Base-by-base conservation (phyloP, 2,329 filamentous ascomycete species). In the Annulohypoxylon truncatum region DNA sequence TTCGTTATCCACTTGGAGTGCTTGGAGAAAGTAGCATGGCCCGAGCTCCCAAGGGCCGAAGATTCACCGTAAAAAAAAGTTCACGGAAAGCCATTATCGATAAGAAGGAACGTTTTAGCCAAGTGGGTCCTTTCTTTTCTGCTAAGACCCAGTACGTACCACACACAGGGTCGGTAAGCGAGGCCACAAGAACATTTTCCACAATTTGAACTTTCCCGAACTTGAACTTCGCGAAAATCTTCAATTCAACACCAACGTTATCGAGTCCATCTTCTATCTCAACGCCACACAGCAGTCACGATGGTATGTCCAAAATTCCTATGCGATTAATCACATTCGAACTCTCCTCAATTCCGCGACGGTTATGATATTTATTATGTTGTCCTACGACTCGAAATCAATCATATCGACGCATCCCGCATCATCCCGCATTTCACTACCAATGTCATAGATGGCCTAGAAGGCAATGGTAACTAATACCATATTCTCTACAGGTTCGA, bases 401-500 rank as follows among this genome's bases (percentile, higher is more conserved):
- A 33, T 44, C 20, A 22, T 33, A 47, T 53, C 46, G 55, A 63
- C 22, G 48, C 35, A 15, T 54, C 33, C 3, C 42, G 20, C 35
- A 46, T 26, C 12, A 44, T 22, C 15, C 18, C 40, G 7, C 35
- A 44, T 44, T 44, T 8, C 20, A 8, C 9, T 18, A 22, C 13
- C 15, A 42, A 29, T 15, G 10, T 20, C 20, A 40, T 7, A 24
- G 18, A 6, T 47, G 18, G 24, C 1, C 13, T n/a, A 35, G 15
- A 55, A 57, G 33, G 28, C 40, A 42, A 54, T 57, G 70, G 75
- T 69, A 74, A 57, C 72, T 76, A 70, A 76, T 64, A 35, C 59
- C 44, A 42, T 48, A 7, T 28, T 64, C 40, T 52, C 47, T 71
- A 63, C 79, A 96, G 94, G 93, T 97, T 88, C 93, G 94, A 85